Evolutionary conservation across 2,329 filamentous ascomycete genomes (phyloP), one percentile per base, ranked within the genome.

Genomic region (Helotiales sp.): DNA sequence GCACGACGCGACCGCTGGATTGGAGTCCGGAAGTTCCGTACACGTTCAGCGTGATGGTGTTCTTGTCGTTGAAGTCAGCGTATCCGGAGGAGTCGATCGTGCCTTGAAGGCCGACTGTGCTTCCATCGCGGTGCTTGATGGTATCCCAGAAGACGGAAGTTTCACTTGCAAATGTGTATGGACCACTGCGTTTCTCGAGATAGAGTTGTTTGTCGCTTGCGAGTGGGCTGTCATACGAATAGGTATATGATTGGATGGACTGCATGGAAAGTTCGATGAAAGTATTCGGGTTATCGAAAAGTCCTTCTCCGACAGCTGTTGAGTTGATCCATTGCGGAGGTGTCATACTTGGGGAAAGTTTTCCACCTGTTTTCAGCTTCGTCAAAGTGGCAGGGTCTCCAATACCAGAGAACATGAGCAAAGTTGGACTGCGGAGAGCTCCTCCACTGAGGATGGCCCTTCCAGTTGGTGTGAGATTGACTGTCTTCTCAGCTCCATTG

Each of bases 261-360:
- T 82, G 78, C 3, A 76, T 76, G 1, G 78, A 78, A 1, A 86
- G 77, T 70, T 83, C 81, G 73, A 86, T 83, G 68, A 83, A 85
- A 1, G 84, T 86, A 68, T 86, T 86, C 5, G 85, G 84, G 71
- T 86, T 87, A 72, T 86, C 84, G 69, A 85, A 87, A 30, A 86
- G 80, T 37, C 81, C 81, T 15, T 80, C 76, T 50, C 85, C 85
- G 3, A 87, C 80, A 4, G 79, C 78, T 0, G 79, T 79, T 72
- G 83, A 84, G 73, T 83, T 80, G 66, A 87, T 80, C 84, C 84
- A 86, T 24, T 71, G 73, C 57, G 73, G 73, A 1, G 75, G 66
- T 0, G 75, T 69, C 8, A 80, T 67, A 5, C 75, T 67, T 3
- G 69, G 65, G 1, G 75, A 75, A 5, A 83, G 74, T 11, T 80